phyloP scores from a whole-genome alignment of 108 stramenopile species.

The Cyclotella distinguenda region DNA sequence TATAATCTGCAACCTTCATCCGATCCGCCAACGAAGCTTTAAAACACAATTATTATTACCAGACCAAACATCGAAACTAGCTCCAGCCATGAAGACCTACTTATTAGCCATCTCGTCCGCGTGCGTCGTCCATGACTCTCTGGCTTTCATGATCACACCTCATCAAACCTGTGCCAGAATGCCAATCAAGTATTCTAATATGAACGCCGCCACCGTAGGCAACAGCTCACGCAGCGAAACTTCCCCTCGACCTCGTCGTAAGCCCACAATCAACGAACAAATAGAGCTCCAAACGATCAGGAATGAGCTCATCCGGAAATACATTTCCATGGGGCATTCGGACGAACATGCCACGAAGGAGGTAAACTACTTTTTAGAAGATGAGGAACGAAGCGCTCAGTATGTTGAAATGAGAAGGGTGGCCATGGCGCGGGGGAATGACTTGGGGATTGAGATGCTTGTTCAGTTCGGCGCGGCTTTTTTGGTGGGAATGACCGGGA shows the following conservation, averaged over 20 bases:
- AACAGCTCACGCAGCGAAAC: conserved; percentile 22
- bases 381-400: conserved; percentile 37
- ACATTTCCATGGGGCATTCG: conserved; percentile 39
- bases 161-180: too few species aligned
- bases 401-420: conserved; percentile 48
- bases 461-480: conserved; percentile 44
- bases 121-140: too few species aligned
- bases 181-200: conserved; percentile 5
- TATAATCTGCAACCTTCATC: too few species aligned
- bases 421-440: conserved; percentile 45
- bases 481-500: conserved; percentile 28
- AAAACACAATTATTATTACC: too few species aligned
- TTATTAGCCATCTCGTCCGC: too few species aligned
- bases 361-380: conserved; percentile 45
- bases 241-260: conserved; percentile 11
- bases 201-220: conserved; percentile 32
- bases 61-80: too few species aligned
- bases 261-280: conserved; percentile 31
- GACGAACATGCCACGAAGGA: conserved; percentile 40
- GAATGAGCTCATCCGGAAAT: conserved; percentile 43
- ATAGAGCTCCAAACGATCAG: conserved; percentile 40
- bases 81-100: too few species aligned
- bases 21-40: too few species aligned
- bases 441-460: conserved; percentile 41
- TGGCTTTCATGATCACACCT: too few species aligned